Conservation (phyloP, 2,329 filamentous ascomycete species). For the Xylaria multiplex region DNA sequence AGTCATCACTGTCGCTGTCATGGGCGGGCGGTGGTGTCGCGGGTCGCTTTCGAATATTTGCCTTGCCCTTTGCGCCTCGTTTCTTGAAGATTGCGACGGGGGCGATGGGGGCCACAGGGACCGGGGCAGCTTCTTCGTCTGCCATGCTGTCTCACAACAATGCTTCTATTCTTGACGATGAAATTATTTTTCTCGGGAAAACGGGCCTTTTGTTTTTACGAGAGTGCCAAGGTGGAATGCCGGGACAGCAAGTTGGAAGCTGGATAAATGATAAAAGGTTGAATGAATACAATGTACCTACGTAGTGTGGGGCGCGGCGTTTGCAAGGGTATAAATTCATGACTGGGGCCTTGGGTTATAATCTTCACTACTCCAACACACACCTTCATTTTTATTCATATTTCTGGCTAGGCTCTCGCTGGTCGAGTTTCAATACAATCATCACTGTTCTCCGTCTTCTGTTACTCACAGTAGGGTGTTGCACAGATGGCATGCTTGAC, state of each 20-base stretch:
- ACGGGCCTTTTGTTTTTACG: neutral
- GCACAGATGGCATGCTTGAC: too few species aligned
- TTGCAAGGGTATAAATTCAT: too few species aligned
- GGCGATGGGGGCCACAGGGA: conserved; percentile 53
- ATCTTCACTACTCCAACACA: too few species aligned
- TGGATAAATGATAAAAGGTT: too few species aligned
- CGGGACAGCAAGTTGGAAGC: neutral
- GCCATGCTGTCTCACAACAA: conserved; percentile 32
- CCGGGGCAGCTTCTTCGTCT: conserved; percentile 38
- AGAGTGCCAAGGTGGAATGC: neutral
- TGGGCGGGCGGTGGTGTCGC: conserved; percentile 78
- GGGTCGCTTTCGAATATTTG: conserved; percentile 82
- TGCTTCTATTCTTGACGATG: neutral
- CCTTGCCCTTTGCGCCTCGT: conserved; percentile 78
- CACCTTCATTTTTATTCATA: too few species aligned
- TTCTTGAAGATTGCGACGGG: conserved; percentile 85
- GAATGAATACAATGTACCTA: too few species aligned
- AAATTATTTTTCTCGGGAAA: neutral
- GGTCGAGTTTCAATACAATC: too few species aligned
- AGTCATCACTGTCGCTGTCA: conserved; percentile 64
- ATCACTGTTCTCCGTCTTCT: too few species aligned
- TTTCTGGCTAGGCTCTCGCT: too few species aligned
- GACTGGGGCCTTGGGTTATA: too few species aligned
- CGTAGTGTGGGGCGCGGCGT: too few species aligned
- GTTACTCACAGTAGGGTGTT: too few species aligned